Evolutionary conservation across 805 yeast genomes (phyloP).

Genomic region (Candida germanica): DNA sequence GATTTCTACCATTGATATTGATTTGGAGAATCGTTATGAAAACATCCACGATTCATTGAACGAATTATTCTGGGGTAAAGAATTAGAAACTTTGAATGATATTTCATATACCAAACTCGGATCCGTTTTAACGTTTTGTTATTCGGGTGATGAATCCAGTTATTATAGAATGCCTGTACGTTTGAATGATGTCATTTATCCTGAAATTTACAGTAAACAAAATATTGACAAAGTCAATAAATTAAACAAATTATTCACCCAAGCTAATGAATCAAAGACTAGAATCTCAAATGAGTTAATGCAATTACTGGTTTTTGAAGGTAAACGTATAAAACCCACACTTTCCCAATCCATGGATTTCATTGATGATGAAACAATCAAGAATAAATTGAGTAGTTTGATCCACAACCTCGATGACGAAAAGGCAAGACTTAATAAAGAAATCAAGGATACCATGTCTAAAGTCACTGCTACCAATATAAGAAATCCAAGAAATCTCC

Average conservation of each 20-base stretch:
- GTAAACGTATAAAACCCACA: conserved; percentile 31
- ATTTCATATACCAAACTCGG: conserved; percentile 27
- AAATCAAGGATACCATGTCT: conserved; percentile 13
- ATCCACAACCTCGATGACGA: conserved; percentile 17
- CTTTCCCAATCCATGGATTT: conserved; percentile 21
- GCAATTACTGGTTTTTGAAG: conserved; percentile 36
- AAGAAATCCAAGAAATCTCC: conserved; percentile 5
- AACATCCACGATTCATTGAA: conserved; percentile 32
- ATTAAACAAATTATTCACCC: conserved; percentile 17
- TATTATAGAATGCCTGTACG: conserved; percentile 18
- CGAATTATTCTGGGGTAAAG: conserved; percentile 36
- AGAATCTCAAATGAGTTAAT: conserved; percentile 24
- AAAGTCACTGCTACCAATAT: conserved; percentile 13
- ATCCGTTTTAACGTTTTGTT: conserved; percentile 29
- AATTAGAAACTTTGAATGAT: conserved; percentile 25
- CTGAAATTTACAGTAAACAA: conserved; percentile 29
- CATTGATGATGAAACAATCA: conserved; percentile 11
- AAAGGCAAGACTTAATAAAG: conserved; percentile 15
- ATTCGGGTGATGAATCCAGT: conserved; percentile 24
- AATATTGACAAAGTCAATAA: conserved; percentile 19
- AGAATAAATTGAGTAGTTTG: conserved; percentile 17
- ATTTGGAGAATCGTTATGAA: conserved; percentile 23
- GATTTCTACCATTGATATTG: conserved; percentile 30
- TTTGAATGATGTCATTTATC: conserved; percentile 31
- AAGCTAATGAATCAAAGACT: conserved; percentile 16